Evolutionary conservation across 306 rosid species (phyloP), one percentile per base, ranked within the genome.

Genomic region (Quercus aquifolioides): DNA sequence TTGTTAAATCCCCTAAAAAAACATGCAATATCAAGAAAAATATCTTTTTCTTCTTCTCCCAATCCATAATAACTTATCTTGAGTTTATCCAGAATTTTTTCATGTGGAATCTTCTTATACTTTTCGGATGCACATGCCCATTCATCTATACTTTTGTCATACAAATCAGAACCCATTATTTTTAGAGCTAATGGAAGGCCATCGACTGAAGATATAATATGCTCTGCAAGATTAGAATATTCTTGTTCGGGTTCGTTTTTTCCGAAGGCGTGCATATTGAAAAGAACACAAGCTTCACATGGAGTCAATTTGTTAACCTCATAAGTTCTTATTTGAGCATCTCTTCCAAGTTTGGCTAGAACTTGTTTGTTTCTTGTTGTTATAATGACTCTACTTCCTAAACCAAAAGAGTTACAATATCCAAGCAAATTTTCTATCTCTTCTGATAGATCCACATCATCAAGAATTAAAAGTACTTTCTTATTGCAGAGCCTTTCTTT

Each of bases 391-490:
- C 68, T 80, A 74, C 79, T 80, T 26, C 79, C 71, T 15, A 0
- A 15, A 41, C 52, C 79, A 74, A 74, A 14, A 75, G 75, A 80
- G 3, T 52, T 31, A 23, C 8, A 30, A 15, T 38, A 25, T 54
- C 84, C 79, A 23, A 68, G 74, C 13, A 67, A 41, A 10, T 69
- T 68, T 6, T 80, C 12, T 55, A 74, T 30, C 49, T 80, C 60
- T 33, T 12, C 0, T 43, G 49, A 20, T 1, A 52, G 21, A 31
- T 79, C 83, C 25, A 79, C 68, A 49, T 73, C 78, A 72, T 79
- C 83, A 63, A 79, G 78, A 60, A 79, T 35, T 19, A 79, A 20
- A 51, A 79, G 65, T 3, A 79, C 78, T 54, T 73, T 73, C 73
- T 73, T 79, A 21, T n/a, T 6, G 10, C 12, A 54, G 49, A 79